A percentile compares a stretch with the other conserved stretches of the same genome.
Conservation (phyloP, 352 stramenopile species). For the Pythium utonaiense region DNA sequence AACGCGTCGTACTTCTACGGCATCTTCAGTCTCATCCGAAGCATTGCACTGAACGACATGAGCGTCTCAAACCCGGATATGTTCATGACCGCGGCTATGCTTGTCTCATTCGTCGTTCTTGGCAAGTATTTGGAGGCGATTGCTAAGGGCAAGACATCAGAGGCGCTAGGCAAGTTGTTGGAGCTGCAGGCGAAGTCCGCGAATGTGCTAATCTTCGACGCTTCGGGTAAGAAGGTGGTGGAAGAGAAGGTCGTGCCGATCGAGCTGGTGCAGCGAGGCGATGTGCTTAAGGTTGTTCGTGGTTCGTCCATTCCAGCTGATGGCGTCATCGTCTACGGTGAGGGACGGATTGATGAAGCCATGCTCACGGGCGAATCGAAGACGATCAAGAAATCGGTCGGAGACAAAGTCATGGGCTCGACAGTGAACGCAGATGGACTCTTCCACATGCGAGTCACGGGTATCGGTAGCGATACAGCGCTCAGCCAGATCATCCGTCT, state of each 20-base stretch:
- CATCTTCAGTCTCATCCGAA: conserved; percentile 77
- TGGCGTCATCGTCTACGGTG: conserved; percentile 89
- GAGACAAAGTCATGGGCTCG: conserved; percentile 86
- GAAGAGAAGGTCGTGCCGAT: conserved; percentile 82
- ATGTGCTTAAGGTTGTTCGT: conserved; percentile 93
- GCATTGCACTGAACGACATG: conserved; percentile 5
- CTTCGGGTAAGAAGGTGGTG: conserved; percentile 44
- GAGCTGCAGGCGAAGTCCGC: conserved; percentile 89
- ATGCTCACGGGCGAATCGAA: conserved; percentile 95
- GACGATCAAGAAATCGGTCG: conserved; percentile 89
- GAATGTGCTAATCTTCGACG: conserved; percentile 61
- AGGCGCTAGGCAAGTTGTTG: conserved; percentile 93
- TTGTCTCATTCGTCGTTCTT: conserved; percentile 97
- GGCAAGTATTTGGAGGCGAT: conserved; percentile 96
- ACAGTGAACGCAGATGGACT: conserved; percentile 91
- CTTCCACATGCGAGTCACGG: conserved; percentile 92
- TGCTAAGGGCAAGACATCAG: conserved; percentile 90
- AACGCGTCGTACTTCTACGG: conserved; percentile 95
- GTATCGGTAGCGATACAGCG: conserved; percentile 91
- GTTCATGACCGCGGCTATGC: conserved; percentile 97
- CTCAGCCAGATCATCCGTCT: conserved; percentile 98
- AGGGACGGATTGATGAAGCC: conserved; percentile 91
- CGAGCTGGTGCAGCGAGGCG: conserved; percentile 87
- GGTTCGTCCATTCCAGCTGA: conserved; percentile 92
- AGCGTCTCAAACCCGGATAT: conserved; percentile 69